Evolutionary conservation across 352 stramenopile genomes (phyloP).

Genomic region (Hyaloperonospora arabidopsidis): DNA sequence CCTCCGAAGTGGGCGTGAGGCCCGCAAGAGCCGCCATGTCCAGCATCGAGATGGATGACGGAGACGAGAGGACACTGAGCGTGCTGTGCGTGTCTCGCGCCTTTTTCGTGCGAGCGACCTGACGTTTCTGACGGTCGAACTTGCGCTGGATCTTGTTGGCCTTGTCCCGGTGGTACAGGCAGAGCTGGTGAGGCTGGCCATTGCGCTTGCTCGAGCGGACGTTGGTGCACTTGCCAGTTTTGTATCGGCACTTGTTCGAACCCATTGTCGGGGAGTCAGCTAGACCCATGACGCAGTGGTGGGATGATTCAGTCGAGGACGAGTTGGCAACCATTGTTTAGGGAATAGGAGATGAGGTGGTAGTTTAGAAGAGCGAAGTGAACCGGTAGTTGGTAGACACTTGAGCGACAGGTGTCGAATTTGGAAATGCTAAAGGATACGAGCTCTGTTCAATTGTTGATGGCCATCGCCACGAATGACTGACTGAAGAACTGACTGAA

Average conservation of each 20-base stretch:
- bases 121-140: constrained; percentile 84
- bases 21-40: constrained; percentile 29
- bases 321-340: constrained; percentile 25
- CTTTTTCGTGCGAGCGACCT: constrained; percentile 57
- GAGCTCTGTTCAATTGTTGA: constrained; percentile 5
- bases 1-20: constrained; percentile 15
- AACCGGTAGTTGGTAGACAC: constrained; percentile 4
- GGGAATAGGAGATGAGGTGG: not conserved
- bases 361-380: not conserved
- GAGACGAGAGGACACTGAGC: constrained; percentile 12
- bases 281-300: constrained; percentile 16
- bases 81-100: constrained; percentile 4
- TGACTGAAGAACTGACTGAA: constrained; percentile 1
- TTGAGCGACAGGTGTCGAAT: constrained; percentile 27
- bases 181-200: constrained; percentile 81
- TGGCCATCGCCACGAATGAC: constrained; percentile 3
- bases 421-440: constrained; percentile 22
- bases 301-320: constrained; percentile 13
- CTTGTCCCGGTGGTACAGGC: constrained; percentile 83
- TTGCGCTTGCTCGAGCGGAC: constrained; percentile 77
- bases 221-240: constrained; percentile 84
- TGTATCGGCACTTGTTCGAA: constrained; percentile 65
- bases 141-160: constrained; percentile 87
- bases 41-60: constrained; percentile 26
- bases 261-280: constrained; percentile 5